Evolutionary conservation across 371 early-diverging fungal species (phyloP), one percentile per base, ranked within the genome.

Genomic region (Mucor lusitanicus): DNA sequence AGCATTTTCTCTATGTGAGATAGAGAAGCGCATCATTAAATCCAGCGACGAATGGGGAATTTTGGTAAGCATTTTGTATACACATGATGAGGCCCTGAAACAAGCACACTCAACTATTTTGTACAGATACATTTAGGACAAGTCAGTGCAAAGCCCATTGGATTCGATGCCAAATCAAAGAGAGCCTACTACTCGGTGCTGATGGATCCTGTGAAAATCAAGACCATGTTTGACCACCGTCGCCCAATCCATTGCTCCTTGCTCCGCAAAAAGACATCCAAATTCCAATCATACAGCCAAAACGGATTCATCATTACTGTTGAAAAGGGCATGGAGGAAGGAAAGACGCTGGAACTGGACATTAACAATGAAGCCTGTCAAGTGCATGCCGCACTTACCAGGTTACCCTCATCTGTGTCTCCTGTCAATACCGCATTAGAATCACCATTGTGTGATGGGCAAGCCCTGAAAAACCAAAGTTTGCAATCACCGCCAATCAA

Each of bases 201-300:
- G 0, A 83, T 83, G 83, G 69, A 78, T 50, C 83, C 83, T 37
- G 65, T 83, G 23, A 63, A 73, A 25, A 77, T 83, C 40, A 76
- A 77, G 19, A 70, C 81, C 42, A 80, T 80, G 79, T 83, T 72
- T 64, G 83, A 83, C 32, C 83, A 82, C 58, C 59, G 69, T 40
- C 69, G 81, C 50, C 73, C 77, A 32, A 74, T 83, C 21, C 80
- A 83, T 27, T 80, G 80, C 46, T 72, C 77, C 9, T 28, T 83
- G 19, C 50, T 79, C 23, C 63, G 71, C 42, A 70, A 70, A 32
- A 61, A 54, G 21, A 37, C 27, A 32, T 21, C 55, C 19, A 53
- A 32, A 33, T 64, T 58, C 8, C 69, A 63, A 54, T 63, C 65
- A 15, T 68, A 35, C 64, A 63, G 54, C 27, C 62, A 68, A 44